A percentile compares a stretch with the other conserved stretches of the same genome.
phyloP scores from a whole-genome alignment of 129 eudicot genomes.

The Pittosporum tobira region DNA sequence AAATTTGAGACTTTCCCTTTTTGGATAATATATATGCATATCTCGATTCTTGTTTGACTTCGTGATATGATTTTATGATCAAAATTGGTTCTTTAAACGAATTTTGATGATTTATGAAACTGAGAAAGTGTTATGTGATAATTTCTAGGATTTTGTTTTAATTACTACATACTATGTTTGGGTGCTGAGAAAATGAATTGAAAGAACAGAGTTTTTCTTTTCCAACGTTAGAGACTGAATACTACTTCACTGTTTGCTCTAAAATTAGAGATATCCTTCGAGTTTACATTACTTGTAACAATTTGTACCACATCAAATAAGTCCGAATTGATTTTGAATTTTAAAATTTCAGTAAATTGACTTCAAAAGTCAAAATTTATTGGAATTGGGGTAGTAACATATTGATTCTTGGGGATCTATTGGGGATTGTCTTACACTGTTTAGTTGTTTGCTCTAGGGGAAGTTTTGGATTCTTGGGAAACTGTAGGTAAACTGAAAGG shows the following conservation, averaged over 20 bases:
- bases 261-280: too few relatives aligned
- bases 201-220: too few relatives aligned
- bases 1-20: background rate
- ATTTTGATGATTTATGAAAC: background rate
- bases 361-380: too few relatives aligned
- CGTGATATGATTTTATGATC: background rate
- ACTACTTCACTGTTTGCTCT: too few relatives aligned
- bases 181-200: background rate
- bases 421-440: background rate
- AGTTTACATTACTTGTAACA: too few relatives aligned
- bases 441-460: background rate
- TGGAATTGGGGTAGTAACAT: too few relatives aligned
- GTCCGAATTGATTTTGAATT: too few relatives aligned
- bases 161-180: slow-evolving; percentile 1
- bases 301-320: too few relatives aligned
- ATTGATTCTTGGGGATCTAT: background rate
- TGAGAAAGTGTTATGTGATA: background rate
- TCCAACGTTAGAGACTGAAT: too few relatives aligned
- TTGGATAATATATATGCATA: background rate
- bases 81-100: background rate
- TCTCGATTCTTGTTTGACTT: background rate
- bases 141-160: background rate
- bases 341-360: too few relatives aligned
- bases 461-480: background rate
- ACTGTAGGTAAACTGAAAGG: background rate